phyloP scores from a whole-genome alignment of 2,329 filamentous ascomycete species.

The Celoporthe dispersa region DNA sequence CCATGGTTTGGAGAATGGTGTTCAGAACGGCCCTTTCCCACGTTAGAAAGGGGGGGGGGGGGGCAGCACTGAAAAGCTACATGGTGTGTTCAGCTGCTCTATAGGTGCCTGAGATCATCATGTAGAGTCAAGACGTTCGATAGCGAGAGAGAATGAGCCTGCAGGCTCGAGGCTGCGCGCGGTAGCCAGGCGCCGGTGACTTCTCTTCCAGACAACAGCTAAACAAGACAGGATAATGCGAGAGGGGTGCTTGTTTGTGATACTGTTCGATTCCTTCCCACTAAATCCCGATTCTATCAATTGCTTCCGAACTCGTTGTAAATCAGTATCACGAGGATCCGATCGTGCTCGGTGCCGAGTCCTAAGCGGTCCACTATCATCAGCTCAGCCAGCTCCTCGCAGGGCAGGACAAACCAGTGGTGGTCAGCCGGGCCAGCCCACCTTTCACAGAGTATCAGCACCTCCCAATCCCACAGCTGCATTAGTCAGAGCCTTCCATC shows the following conservation, averaged over 20 bases:
- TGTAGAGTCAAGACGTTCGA: neutral
- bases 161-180: neutral
- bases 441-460: slow-evolving; percentile 3
- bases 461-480: neutral
- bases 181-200: neutral
- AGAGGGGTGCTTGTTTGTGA: neutral
- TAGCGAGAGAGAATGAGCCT: slow-evolving; percentile 5
- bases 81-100: neutral
- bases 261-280: slow-evolving; percentile 17
- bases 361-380: slow-evolving; percentile 18
- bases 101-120: neutral
- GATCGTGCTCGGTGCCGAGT: slow-evolving; percentile 4
- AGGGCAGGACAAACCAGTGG: slow-evolving; percentile 15
- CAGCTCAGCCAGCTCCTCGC: slow-evolving; percentile 13
- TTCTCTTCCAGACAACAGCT: slow-evolving; percentile 7
- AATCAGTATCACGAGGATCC: slow-evolving; percentile 5
- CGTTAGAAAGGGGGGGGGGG: neutral
- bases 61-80: neutral
- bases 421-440: slow-evolving; percentile 27
- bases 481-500: neutral
- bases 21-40: neutral
- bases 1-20: neutral
- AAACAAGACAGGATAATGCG: neutral
- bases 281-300: slow-evolving; percentile 14
- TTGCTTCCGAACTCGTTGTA: slow-evolving; percentile 1